Evolutionary conservation across 495 filamentous ascomycete species (phyloP).

Genomic region (Niebla homalea): DNA sequence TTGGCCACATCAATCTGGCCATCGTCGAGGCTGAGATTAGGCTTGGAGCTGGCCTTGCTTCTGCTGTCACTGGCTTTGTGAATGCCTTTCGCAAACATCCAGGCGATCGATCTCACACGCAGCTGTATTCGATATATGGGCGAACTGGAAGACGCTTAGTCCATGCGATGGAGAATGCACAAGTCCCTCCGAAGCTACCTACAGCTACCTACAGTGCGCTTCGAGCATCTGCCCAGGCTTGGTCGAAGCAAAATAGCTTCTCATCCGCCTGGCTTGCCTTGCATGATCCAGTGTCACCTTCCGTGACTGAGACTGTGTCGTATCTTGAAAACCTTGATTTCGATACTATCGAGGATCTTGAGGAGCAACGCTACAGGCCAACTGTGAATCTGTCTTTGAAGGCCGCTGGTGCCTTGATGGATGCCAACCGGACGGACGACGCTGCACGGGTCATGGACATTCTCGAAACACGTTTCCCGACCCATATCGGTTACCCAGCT

Average conservation of each 20-base stretch:
- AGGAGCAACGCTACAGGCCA: too few species aligned
- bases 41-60: slow-evolving; percentile 2
- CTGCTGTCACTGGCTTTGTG: slow-evolving; percentile 3
- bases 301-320: too few species aligned
- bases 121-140: neutral
- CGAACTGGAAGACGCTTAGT: neutral
- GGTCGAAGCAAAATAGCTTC: neutral
- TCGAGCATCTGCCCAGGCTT: neutral
- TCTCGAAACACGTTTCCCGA: too few species aligned
- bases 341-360: too few species aligned
- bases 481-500: too few species aligned
- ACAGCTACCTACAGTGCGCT: neutral
- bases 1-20: neutral
- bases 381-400: too few species aligned
- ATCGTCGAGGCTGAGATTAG: neutral
- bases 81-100: neutral
- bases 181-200: neutral
- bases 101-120: neutral
- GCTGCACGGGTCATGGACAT: too few species aligned
- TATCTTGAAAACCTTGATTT: too few species aligned
- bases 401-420: too few species aligned
- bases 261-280: neutral
- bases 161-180: neutral
- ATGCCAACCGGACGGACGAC: too few species aligned
- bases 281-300: neutral